A percentile compares a stretch with the other conserved stretches of the same genome.
phyloP scores from a whole-genome alignment of 1,284 basidiomycete genomes.

The Boletus albobrunnescens region DNA sequence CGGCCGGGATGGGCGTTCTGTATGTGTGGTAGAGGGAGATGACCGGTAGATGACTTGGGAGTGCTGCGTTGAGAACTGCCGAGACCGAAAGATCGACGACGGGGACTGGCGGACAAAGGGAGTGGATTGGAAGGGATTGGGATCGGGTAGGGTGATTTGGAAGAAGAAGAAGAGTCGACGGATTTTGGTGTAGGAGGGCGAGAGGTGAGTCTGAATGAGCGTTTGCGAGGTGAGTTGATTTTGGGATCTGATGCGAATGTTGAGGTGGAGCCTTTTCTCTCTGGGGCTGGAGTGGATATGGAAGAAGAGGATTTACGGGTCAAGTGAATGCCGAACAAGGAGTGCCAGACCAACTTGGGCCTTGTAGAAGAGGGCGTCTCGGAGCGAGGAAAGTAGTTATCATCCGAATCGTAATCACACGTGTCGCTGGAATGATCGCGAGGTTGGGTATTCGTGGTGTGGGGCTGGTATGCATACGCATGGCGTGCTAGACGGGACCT shows the following conservation, averaged over 20 bases:
- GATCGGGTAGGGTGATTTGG: conserved; percentile 24
- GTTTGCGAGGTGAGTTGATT: conserved; percentile 22
- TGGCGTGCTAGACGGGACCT: conserved; percentile 16
- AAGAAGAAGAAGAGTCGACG: conserved; percentile 14
- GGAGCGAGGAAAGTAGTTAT: conserved; percentile 23
- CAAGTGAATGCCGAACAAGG: conserved; percentile 52
- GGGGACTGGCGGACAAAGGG: conserved; percentile 33
- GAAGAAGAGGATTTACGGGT: conserved; percentile 37
- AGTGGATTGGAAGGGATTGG: conserved; percentile 30
- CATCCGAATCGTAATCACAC: conserved; percentile 24
- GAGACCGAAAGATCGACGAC: conserved; percentile 33
- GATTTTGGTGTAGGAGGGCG: conserved; percentile 35
- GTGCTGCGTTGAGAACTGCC: conserved; percentile 28
- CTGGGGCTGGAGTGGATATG: conserved; percentile 14
- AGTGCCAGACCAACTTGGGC: conserved; percentile 36
- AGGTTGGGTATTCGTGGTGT: conserved; percentile 16
- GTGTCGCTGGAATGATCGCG: conserved; percentile 19
- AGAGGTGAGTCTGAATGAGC: conserved; percentile 33
- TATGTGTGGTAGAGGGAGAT: conserved; percentile 26
- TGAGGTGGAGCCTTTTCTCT: conserved; percentile 27
- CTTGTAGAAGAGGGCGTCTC: conserved; percentile 30
- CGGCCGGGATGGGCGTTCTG: conserved; percentile 15
- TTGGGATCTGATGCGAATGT: conserved; percentile 21
- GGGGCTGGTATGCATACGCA: conserved; percentile 16
- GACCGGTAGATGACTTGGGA: conserved; percentile 29